A percentile compares a stretch with the other conserved stretches of the same genome.
Conservation (phyloP, 2,329 filamentous ascomycete genomes). For the Pezicula neosporulosa region DNA sequence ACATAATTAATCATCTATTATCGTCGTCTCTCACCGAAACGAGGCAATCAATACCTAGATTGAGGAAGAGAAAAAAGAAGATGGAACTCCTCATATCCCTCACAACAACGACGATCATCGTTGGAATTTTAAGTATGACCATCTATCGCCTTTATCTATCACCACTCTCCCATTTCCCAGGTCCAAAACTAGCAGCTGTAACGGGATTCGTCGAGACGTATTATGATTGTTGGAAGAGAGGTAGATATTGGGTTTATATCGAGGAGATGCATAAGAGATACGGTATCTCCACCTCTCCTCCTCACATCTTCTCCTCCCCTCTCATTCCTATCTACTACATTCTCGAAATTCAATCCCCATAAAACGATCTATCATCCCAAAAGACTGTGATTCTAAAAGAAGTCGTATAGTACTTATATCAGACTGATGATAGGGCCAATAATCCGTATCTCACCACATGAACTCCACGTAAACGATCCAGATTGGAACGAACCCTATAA, state of each 20-base stretch:
- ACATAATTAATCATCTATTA: not conserved
- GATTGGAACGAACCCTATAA: conserved; percentile 15
- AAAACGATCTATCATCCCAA: not conserved
- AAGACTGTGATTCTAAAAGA: not conserved
- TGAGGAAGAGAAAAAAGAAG: no score
- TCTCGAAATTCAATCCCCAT: no score
- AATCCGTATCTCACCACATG: conserved; percentile 24
- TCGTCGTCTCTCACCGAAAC: not conserved
- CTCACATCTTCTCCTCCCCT: no score
- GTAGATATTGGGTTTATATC: conserved; percentile 38
- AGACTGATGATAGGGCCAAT: conserved; percentile 15
- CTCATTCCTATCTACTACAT: no score
- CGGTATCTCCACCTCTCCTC: not conserved
- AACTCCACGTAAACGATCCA: conserved; percentile 26
- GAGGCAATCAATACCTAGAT: no score
- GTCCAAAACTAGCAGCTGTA: conserved; percentile 13
- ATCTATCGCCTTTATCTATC: conserved; percentile 16
- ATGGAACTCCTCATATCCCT: no score
- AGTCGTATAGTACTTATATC: no score
- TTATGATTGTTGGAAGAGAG: conserved; percentile 36
- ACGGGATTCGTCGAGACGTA: conserved; percentile 21
- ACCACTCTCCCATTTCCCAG: conserved; percentile 15
- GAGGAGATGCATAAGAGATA: not conserved
- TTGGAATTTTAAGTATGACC: not conserved
- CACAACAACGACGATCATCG: no score